phyloP scores from a whole-genome alignment of 352 stramenopile species.

The Phytopythium chamaehyphon region DNA sequence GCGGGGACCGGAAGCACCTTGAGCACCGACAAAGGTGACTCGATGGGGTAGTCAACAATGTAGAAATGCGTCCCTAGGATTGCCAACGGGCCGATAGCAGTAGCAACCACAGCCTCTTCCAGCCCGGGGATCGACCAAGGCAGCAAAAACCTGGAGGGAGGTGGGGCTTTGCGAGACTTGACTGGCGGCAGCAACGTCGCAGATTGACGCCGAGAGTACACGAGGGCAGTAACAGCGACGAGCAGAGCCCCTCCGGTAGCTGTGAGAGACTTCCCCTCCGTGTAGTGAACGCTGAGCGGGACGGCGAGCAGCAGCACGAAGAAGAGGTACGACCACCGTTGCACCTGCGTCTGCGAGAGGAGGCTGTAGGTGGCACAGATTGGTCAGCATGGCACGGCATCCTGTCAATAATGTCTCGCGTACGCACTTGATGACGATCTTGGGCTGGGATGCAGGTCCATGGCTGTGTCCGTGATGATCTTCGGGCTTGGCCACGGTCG shows the following conservation, averaged over 20 bases:
- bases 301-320: conserved; percentile 39
- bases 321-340: conserved; percentile 61
- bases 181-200: not conserved
- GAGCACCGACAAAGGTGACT: conserved; percentile 31
- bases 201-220: conserved; percentile 43
- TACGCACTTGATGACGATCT: conserved; percentile 5
- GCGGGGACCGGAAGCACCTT: conserved; percentile 1
- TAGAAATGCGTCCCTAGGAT: conserved; percentile 57
- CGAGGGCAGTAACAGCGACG: conserved; percentile 36
- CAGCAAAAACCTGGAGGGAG: not conserved
- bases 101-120: conserved; percentile 45
- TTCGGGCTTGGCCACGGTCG: conserved; percentile 6
- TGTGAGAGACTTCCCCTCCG: conserved; percentile 29
- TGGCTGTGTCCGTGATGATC: conserved; percentile 1
- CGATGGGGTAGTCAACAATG: conserved; percentile 26
- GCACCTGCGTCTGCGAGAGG: conserved; percentile 66
- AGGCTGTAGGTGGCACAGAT: conserved; percentile 23
- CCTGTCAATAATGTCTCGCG: too few species aligned
- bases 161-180: not conserved
- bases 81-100: conserved; percentile 42
- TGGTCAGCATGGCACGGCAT: too few species aligned
- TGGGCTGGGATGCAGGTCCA: not conserved
- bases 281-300: conserved; percentile 31
- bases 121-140: conserved; percentile 35
- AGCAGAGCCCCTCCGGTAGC: conserved; percentile 20